Conservation (phyloP, 768 basidiomycete genomes). For the Daedalea quercina region DNA sequence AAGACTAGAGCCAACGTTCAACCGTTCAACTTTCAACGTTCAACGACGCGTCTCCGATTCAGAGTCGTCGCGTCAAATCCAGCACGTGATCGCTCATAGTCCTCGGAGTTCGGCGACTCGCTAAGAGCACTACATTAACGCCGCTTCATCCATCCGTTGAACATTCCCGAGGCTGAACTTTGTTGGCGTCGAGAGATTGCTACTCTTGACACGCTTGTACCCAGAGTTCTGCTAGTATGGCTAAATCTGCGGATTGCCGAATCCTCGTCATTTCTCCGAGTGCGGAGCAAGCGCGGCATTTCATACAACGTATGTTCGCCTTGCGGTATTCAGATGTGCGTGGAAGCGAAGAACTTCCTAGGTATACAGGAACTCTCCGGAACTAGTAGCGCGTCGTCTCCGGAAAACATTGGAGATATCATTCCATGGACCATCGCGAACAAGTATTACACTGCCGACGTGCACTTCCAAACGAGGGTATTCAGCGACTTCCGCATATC, state of each 20-base stretch:
- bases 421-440: slow-evolving; percentile 75
- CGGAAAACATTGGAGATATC: slow-evolving; percentile 4
- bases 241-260: slow-evolving; percentile 9
- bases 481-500: slow-evolving; percentile 36
- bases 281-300: slow-evolving; percentile 15
- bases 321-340: slow-evolving; percentile 7
- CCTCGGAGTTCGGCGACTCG: too few species aligned
- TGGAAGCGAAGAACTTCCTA: slow-evolving; percentile 5
- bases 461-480: slow-evolving; percentile 55
- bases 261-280: slow-evolving; percentile 23
- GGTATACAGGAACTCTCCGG: slow-evolving; percentile 19
- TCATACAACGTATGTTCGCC: slow-evolving; percentile 22
- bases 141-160: too few species aligned
- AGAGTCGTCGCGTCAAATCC: too few species aligned
- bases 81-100: too few species aligned
- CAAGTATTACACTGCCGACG: slow-evolving; percentile 75
- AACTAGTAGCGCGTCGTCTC: neutral
- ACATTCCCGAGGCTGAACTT: too few species aligned
- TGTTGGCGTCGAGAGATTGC: too few species aligned
- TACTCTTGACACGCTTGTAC: too few species aligned
- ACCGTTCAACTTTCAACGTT: too few species aligned
- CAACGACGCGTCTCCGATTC: too few species aligned
- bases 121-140: too few species aligned
- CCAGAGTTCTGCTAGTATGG: too few species aligned
- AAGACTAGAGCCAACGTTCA: too few species aligned